Conservation (phyloP, 208 protist genomes). For the Trypanosoma lewisi region DNA sequence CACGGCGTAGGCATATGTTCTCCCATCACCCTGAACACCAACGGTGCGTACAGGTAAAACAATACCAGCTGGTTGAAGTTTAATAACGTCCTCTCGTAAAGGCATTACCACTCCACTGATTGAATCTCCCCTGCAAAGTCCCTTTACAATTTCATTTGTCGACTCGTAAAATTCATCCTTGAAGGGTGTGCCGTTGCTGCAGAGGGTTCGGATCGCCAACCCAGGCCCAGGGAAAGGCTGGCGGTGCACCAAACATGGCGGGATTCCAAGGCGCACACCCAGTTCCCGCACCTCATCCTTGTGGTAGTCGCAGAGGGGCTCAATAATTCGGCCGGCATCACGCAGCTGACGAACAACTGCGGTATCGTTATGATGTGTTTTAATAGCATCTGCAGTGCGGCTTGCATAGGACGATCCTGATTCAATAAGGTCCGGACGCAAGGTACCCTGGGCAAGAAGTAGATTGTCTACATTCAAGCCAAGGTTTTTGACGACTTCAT, state of each 20-base stretch:
- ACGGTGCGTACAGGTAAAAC: conserved; percentile 94
- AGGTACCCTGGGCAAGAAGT: conserved; percentile 94
- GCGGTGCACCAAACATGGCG: conserved; percentile 87
- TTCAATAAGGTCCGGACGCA: conserved; percentile 98
- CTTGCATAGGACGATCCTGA: conserved; percentile 84
- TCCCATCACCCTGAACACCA: conserved; percentile 96
- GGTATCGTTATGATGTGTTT: conserved; percentile 99
- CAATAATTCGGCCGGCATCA: conserved; percentile 93
- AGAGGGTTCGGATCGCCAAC: conserved; percentile 96
- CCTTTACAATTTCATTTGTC: conserved; percentile 40
- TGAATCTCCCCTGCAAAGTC: conserved; percentile 22
- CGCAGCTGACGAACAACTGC: conserved; percentile 92
- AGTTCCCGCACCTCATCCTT: conserved; percentile 98
- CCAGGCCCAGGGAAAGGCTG: conserved; percentile 98
- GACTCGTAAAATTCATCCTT: conserved; percentile 40
- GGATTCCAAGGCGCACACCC: conserved; percentile 91
- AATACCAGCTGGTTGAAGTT: conserved; percentile 28
- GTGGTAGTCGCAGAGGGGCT: conserved; percentile 96
- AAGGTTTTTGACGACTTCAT: conserved; percentile 67
- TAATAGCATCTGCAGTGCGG: conserved; percentile 93
- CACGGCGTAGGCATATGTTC: conserved; percentile 94
- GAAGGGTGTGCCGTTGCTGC: conserved; percentile 73
- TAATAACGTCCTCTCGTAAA: conserved; percentile 11
- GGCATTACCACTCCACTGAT: conserved; percentile 8
- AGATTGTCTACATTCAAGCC: conserved; percentile 59